Evolutionary conservation across 2,329 filamentous ascomycete species (phyloP).

Genomic region (Akanthomyces dipterigenus): DNA sequence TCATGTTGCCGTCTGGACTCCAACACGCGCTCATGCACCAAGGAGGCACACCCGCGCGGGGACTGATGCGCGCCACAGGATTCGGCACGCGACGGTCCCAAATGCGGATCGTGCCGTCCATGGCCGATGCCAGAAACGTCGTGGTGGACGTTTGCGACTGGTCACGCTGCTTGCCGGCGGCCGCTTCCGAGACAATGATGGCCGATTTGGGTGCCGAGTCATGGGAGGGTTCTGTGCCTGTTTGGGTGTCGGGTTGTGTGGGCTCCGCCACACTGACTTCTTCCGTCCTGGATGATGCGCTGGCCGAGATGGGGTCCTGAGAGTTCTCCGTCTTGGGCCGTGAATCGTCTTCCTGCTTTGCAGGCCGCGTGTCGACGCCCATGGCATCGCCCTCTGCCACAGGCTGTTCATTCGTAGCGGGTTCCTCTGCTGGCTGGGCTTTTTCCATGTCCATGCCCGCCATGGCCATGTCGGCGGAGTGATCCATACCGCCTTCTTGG

Average conservation of each 20-base stretch:
- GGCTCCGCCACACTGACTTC: neutral
- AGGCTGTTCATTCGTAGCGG: constrained; percentile 20
- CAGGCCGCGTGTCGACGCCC: constrained; percentile 22
- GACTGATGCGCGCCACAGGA: constrained; percentile 72
- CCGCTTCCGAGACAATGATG: constrained; percentile 24
- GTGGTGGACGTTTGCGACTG: constrained; percentile 59
- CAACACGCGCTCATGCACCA: constrained; percentile 98
- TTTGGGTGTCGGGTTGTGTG: neutral
- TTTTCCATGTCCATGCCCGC: constrained; percentile 24
- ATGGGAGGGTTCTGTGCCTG: neutral
- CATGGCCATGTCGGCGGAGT: constrained; percentile 38
- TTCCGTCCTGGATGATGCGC: neutral
- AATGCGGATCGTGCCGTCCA: constrained; percentile 82
- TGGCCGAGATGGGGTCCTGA: neutral
- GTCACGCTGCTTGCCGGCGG: constrained; percentile 38
- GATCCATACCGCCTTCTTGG: constrained; percentile 33
- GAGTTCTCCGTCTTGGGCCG: neutral
- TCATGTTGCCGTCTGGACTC: constrained; percentile 90
- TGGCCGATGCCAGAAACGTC: constrained; percentile 82
- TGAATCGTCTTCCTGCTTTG: neutral
- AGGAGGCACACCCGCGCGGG: constrained; percentile 69
- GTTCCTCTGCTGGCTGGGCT: constrained; percentile 19
- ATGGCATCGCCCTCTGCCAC: constrained; percentile 19
- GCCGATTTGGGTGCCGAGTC: constrained; percentile 19
- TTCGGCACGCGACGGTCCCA: constrained; percentile 79